A percentile compares a stretch with the other conserved stretches of the same genome.
Conservation (phyloP, 2,329 filamentous ascomycete species). For the Pseudopithomyces chartarum region DNA sequence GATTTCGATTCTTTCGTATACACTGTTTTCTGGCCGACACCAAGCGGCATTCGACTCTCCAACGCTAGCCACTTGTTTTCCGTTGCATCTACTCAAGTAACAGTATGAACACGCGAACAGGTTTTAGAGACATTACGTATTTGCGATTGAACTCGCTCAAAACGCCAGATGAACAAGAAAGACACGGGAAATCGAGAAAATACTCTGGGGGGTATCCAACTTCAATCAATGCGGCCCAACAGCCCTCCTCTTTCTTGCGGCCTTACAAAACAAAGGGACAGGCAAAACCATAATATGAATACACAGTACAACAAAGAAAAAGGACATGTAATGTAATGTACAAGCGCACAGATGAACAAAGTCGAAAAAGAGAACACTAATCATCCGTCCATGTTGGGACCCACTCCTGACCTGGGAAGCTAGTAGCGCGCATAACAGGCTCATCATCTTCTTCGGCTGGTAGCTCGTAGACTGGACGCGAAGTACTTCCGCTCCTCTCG, state of each 20-base stretch:
- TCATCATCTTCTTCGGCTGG: slow-evolving; percentile 51
- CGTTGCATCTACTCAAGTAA: no score
- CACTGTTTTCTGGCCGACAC: no score
- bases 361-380: slow-evolving; percentile 6
- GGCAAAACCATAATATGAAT: background rate
- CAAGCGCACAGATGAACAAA: background rate
- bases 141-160: background rate
- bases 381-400: slow-evolving; percentile 55
- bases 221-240: slow-evolving; percentile 13
- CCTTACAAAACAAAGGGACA: background rate
- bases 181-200: slow-evolving; percentile 5
- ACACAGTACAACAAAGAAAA: slow-evolving; percentile 7
- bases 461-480: slow-evolving; percentile 37
- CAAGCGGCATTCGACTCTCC: no score
- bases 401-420: slow-evolving; percentile 75
- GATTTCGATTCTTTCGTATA: no score
- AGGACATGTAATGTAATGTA: slow-evolving; percentile 8
- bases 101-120: background rate
- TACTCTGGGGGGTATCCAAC: slow-evolving; percentile 29
- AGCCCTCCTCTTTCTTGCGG: background rate
- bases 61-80: no score
- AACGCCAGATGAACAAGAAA: background rate
- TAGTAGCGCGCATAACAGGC: slow-evolving; percentile 68
- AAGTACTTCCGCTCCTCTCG: slow-evolving; percentile 30
- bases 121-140: slow-evolving; percentile 6